phyloP scores from a whole-genome alignment of 805 yeast species.

The Metschnikowia continentalis region DNA sequence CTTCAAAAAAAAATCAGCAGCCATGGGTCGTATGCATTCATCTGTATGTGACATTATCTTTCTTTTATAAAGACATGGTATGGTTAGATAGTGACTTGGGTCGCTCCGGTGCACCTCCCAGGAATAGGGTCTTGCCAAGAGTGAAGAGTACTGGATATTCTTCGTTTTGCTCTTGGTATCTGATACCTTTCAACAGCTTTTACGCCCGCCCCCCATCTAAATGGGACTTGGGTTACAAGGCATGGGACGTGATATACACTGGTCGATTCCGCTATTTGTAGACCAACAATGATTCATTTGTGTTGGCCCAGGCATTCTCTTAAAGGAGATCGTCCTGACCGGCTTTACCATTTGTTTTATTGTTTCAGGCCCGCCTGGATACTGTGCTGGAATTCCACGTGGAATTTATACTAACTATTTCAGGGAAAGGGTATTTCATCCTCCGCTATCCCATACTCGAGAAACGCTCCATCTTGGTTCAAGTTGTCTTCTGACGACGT shows the following conservation, averaged over 20 bases:
- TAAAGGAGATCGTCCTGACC: background rate
- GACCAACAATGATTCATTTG: constrained; percentile 10
- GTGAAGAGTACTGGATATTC: constrained; percentile 18
- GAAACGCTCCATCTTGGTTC: constrained; percentile 99
- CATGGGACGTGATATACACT: constrained; percentile 25
- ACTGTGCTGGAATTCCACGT: background rate
- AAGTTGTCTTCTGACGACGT: constrained; percentile 92
- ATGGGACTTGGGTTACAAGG: background rate
- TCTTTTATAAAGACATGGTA: constrained; percentile 13
- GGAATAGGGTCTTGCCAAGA: constrained; percentile 29
- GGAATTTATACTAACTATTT: constrained; percentile 18
- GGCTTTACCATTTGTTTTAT: background rate
- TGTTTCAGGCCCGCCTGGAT: constrained; percentile 4
- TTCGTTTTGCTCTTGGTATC: constrained; percentile 21
- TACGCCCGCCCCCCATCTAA: background rate
- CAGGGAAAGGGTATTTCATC: constrained; percentile 99
- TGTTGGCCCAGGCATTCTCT: background rate
- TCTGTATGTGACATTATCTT: constrained; percentile 60
- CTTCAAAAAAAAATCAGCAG: constrained; percentile 45
- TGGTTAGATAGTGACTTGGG: constrained; percentile 24
- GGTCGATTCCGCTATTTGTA: constrained; percentile 50
- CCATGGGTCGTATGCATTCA: constrained; percentile 99
- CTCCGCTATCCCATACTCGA: constrained; percentile 98
- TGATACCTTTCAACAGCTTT: constrained; percentile 15
- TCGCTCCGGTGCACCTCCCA: constrained; percentile 21